Base-by-base conservation (phyloP, 192 early-diverging fungal genomes). In the Rhizophlyctis rosea region DNA sequence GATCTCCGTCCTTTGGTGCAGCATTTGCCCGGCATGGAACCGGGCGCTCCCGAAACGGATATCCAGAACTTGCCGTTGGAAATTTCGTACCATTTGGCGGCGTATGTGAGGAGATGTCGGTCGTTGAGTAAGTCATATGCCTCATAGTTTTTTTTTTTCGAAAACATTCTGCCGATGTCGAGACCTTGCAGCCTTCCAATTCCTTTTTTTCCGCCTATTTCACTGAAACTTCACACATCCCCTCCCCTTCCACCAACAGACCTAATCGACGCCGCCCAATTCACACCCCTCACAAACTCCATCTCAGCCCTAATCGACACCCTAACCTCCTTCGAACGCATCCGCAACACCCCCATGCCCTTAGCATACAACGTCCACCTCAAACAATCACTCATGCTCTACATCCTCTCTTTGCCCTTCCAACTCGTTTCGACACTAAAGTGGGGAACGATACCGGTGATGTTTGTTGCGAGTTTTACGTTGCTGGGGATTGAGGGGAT, bases 301-400 rank as follows among this genome's bases (percentile, higher is more conserved):
- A 54, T 70, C 57, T 64, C 63, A 13, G 31, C 57, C 34, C 50
- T 77, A 47, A 49, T 70, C 44, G 75, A 75, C 51, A 57, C 52
- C 31, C 34, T 75, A 29, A 57, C 86, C 34, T 67, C 72, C 5
- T 91, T 91, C 62, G 92, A 95, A 76, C 86, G 95, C 39, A 92
- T 97, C 65, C 62, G 88, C 14, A 79, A 81, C 33, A 90, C 89
- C 14, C 95, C 95, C 2, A 93, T 95, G 61, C 95, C 93, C 16
- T 60, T 90, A 47, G 90, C 91, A 4, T 95, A 95, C 62, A 76
- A 83, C n/a, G 89, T 92, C 61, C 93, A 94, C 73, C 76, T 98
- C 59, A 68, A 68, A 48, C 67, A 68, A 32, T 61, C 67, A 21
- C 39, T 68, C 33, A 55, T 68, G 23, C 27, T 92, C 54, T 91